Evolutionary conservation across 176 grass and related monocot genomes (phyloP), one percentile per base, ranked within the genome.

Genomic region (Musa troglodytarum): DNA sequence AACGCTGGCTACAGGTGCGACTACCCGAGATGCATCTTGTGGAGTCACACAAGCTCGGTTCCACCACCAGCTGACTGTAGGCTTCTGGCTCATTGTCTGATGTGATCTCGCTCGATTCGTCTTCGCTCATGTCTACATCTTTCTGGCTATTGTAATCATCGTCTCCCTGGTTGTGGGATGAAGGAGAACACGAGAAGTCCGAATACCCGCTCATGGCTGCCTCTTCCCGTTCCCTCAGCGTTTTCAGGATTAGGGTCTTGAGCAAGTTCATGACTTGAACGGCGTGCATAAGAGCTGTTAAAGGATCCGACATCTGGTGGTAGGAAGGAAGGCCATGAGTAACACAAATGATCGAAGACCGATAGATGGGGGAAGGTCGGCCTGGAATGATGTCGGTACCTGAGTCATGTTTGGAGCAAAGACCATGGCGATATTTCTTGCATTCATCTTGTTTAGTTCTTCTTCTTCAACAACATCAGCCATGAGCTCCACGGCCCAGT

Each of bases 261-360:
- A 96, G 93, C 11, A 96, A 90, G 77, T 96, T 92, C 89, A 96
- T 96, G 56, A 96, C 93, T 96, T 96, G 93, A 78, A 96, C 93
- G 2, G 89, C 93, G 52, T 98, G 94, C 90, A 98, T 98, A 50
- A 93, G 80, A 58, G 90, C 90, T 80, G 94, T 98, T 81, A 98
- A 87, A 65, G 94, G 90, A 87, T 98, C 90, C 54, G 94, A 93
- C 94, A 98, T 98, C 94, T 98, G 80, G 50, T 98, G 80, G 50
- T n/a, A 83, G 74, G 54, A 49, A 88, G 76, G 51, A 82, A 77
- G 24, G 80, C 52, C 65, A 63, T 10, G 63, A 71, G 73, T n/a
- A 65, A 79, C 49, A 49, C 8, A 57, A 11, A 0, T 25, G 0
- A 24, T 52, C 34, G 72, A 78, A 51, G 50, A 43, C 34, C 4